phyloP scores from a whole-genome alignment of 2,329 filamentous ascomycete species.

The Xenoacremonium recifei region DNA sequence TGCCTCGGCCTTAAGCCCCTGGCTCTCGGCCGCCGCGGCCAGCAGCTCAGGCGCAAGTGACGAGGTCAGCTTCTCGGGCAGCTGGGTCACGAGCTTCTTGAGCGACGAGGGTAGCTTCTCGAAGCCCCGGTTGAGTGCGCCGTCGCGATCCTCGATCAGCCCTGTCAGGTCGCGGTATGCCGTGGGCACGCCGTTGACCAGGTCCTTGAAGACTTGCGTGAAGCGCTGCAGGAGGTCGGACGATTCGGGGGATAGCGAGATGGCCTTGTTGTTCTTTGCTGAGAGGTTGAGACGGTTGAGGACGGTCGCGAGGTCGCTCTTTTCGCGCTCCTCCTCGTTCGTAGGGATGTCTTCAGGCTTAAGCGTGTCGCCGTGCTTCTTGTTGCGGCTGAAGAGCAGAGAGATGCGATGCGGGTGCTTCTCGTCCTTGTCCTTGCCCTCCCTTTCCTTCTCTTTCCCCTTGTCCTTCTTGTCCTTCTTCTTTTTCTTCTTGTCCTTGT shows the following conservation, averaged over 20 bases:
- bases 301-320: constrained; percentile 73
- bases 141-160: constrained; percentile 61
- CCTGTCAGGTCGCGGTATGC: constrained; percentile 82
- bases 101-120: constrained; percentile 73
- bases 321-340: constrained; percentile 47
- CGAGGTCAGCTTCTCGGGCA: constrained; percentile 78
- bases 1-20: constrained; percentile 58
- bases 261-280: constrained; percentile 80
- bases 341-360: constrained; percentile 35
- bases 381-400: constrained; percentile 35
- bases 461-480: constrained; percentile 13
- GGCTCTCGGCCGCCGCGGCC: constrained; percentile 74
- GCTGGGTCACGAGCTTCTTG: constrained; percentile 79
- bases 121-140: constrained; percentile 57
- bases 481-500: constrained; percentile 30
- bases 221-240: constrained; percentile 80
- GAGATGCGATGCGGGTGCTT: constrained; percentile 36
- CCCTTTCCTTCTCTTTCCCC: constrained; percentile 28
- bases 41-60: constrained; percentile 78
- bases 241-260: constrained; percentile 81
- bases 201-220: constrained; percentile 86
- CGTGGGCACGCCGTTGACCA: constrained; percentile 88
- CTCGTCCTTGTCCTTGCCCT: constrained; percentile 26
- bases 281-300: constrained; percentile 83
- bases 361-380: constrained; percentile 38